Percentiles rank a stretch among this genome's conserved stretches.
Conservation (phyloP, 371 early-diverging fungal species). For the Lichtheimia hyalospora region DNA sequence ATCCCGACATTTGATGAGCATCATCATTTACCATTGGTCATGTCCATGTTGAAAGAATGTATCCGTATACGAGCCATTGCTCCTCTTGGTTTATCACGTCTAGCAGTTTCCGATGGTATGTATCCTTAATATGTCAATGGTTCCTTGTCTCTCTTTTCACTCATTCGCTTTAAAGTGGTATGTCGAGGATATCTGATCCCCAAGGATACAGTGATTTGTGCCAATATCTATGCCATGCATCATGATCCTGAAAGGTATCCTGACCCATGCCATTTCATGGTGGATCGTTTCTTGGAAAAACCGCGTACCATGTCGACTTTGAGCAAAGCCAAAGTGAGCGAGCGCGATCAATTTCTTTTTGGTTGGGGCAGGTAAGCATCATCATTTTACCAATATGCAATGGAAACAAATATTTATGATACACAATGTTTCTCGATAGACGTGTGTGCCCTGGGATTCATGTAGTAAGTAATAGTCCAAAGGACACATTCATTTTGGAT, state of each 20-base stretch:
- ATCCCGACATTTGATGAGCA: conserved; percentile 19
- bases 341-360: conserved; percentile 13
- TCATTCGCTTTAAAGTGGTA: conserved; percentile 1
- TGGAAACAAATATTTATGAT: too few relatives aligned
- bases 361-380: conserved; percentile 10
- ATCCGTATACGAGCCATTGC: conserved; percentile 13
- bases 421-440: not conserved
- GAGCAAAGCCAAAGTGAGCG: conserved; percentile 4
- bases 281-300: conserved; percentile 17
- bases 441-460: conserved; percentile 1
- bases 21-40: conserved; percentile 8
- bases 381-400: too few relatives aligned
- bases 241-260: conserved; percentile 3
- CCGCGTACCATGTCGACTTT: conserved; percentile 3
- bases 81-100: conserved; percentile 8
- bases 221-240: conserved; percentile 10
- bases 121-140: not conserved
- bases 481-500: not conserved
- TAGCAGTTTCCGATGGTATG: conserved; percentile 14
- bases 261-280: conserved; percentile 4
- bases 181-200: conserved; percentile 13
- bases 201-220: conserved; percentile 4
- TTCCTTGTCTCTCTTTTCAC: too few relatives aligned
- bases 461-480: not conserved
- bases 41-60: conserved; percentile 18